Evolutionary conservation across 805 yeast genomes (phyloP), one percentile per base, ranked within the genome.

Genomic region (Metschnikowia reukaufii): DNA sequence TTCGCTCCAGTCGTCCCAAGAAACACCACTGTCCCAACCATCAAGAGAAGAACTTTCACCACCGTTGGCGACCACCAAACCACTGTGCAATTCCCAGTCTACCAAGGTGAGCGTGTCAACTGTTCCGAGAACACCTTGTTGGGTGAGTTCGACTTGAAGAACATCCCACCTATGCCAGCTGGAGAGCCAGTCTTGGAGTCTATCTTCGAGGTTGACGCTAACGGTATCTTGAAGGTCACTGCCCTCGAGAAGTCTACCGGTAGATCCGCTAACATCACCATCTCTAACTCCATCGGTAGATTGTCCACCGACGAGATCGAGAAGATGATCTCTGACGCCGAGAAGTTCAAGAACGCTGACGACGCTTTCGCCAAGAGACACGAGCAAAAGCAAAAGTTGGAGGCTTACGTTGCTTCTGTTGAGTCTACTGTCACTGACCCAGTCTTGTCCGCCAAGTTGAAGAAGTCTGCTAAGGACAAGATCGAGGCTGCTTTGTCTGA

Each of bases 301-400:
- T 70, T 72, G 64, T 72, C 77, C 32, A 65, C 75, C 56, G 77
- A 72, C 50, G 77, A 72, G 66, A 72, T 72, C 59, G 77, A 72
- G 66, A 67, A 72, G 68, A 72, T 72, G 77, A 72, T 72, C 59
- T 58, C 61, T 54, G 77, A 72, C 61, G 77, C 77, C 59, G 77
- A 72, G 64, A 72, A 72, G 62, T 72, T 90, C 96, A 92, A 92
- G 89, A 81, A 92, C 69, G 88, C 96, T 65, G 99, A 92, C 77
- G 97, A 92, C 72, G 97, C 96, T 67, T 94, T 92, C 87, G 95
- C 98, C 78, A 92, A 91, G 91, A 86, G 86, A 74, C 97, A 92
- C 81, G 98, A 94, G 84, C 94, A 96, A 72, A 92, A 91, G 82
- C 97, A 92, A 82, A 91, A 90, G 82, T 86, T 92, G 73, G 99